Percentiles rank a stretch among this genome's conserved stretches.
Evolutionary conservation across 768 basidiomycete genomes (phyloP).

Genomic region (Termitomyces sp.): DNA sequence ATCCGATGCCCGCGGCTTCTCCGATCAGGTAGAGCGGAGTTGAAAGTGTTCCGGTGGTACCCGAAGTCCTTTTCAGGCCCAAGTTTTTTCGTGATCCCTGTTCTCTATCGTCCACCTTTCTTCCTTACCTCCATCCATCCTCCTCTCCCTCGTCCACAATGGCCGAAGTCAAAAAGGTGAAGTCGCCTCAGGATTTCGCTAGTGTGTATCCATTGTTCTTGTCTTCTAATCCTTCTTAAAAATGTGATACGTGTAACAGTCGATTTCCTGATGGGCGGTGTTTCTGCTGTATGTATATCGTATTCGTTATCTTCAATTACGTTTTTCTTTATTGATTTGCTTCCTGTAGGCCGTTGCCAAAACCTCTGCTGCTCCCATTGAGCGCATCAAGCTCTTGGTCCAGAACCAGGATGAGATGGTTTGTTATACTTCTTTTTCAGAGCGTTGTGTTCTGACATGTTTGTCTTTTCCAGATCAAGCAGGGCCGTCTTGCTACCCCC

Average conservation of each 20-base stretch:
- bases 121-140: constrained; percentile 50
- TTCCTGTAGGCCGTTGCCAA: constrained; percentile 85
- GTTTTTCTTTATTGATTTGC: constrained; percentile 15
- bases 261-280: constrained; percentile 97
- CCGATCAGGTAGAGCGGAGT: constrained; percentile 34
- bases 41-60: constrained; percentile 39
- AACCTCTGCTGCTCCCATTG: constrained; percentile 98
- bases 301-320: not conserved
- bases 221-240: constrained; percentile 8
- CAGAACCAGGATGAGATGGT: constrained; percentile 99
- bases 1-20: constrained; percentile 9
- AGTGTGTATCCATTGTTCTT: constrained; percentile 36
- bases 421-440: constrained; percentile 12
- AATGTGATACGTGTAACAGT: constrained; percentile 37
- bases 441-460: constrained; percentile 25
- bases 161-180: constrained; percentile 80
- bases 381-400: constrained; percentile 98
- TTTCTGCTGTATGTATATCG: constrained; percentile 68
- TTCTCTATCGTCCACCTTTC: constrained; percentile 33
- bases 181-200: constrained; percentile 89
- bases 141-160: constrained; percentile 52
- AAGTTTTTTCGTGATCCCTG: constrained; percentile 41
- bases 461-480: constrained; percentile 75
- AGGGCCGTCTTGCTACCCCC: constrained; percentile 92
- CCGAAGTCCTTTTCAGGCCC: constrained; percentile 40